Evolutionary conservation across 2,329 filamentous ascomycete species (phyloP), one percentile per base, ranked within the genome.

Genomic region (Thelonectria rubi): DNA sequence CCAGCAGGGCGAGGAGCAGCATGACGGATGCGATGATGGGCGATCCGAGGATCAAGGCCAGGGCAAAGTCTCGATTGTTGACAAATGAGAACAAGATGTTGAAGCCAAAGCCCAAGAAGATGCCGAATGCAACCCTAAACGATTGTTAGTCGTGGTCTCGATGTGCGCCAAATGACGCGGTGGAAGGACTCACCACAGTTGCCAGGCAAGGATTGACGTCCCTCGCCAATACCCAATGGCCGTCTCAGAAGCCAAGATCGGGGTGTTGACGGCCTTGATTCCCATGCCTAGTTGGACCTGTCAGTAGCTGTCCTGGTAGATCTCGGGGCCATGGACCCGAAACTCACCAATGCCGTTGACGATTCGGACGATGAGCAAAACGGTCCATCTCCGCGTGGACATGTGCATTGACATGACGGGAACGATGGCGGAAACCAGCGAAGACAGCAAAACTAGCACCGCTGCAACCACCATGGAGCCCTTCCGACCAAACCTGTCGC

Each of bases 191-290:
- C 74, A 18, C 78, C 79, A 81, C 2, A 82, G 69, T 42, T 83
- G 81, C 80, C 81, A 83, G 5, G 78, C 79, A 0, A 83, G 73
- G 15, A 82, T 80, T 1, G 78, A 79, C 12, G 79, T 80, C 1
- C 81, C 81, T 67, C 81, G 74, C 81, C 81, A 82, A 62, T 78
- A 82, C 0, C 79, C 78, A 14, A 81, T 75, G 0, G 80, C 78
- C 0, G 79, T 81, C 66, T 83, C 81, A 8, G 78, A 79, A 2
- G 80, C 80, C 2, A 83, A 72, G 15, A 82, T 81, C 1, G 81
- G 78, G 0, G 80, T 80, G 39, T 79, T 82, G 37, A 82, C 80
- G 0, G 81, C 81, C 62, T 82, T 82, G 24, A 83, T 75, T 0
- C 81, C 81, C 81, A 83, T 83, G 1, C 78, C 80, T 69, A 5